Conservation (phyloP, 495 filamentous ascomycete genomes). For the Penicillium canescens region DNA sequence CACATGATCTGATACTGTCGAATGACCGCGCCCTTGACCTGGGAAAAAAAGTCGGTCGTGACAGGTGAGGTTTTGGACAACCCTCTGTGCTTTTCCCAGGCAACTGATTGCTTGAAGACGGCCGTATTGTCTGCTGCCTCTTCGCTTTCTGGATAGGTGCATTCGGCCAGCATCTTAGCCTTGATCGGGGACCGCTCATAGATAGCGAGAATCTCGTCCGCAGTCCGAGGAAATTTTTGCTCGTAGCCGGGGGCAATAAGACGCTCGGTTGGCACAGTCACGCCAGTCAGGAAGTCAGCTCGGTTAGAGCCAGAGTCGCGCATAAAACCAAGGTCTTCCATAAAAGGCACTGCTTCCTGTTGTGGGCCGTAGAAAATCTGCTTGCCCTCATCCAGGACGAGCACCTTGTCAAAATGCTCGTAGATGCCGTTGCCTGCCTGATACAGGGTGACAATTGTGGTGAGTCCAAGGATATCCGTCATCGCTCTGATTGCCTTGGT, state of each 20-base stretch:
- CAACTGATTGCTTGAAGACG: constrained; percentile 42
- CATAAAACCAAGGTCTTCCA: constrained; percentile 62
- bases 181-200: constrained; percentile 36
- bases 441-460: constrained; percentile 53
- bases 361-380: constrained; percentile 64
- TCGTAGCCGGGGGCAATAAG: constrained; percentile 51
- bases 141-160: constrained; percentile 40
- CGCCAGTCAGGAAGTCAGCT: constrained; percentile 65
- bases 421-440: constrained; percentile 66
- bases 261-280: constrained; percentile 66
- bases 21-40: constrained; percentile 50
- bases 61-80: constrained; percentile 40
- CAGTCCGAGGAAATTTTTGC: constrained; percentile 37
- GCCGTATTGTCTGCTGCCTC: constrained; percentile 37
- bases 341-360: constrained; percentile 60
- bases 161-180: constrained; percentile 37
- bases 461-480: constrained; percentile 45
- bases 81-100: constrained; percentile 33
- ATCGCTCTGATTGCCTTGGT: constrained; percentile 46
- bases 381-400: constrained; percentile 63
- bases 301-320: constrained; percentile 63
- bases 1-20: constrained; percentile 55
- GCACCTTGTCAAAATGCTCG: constrained; percentile 66
- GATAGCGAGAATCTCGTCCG: constrained; percentile 26
- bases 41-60: constrained; percentile 53